Percentiles rank a stretch among this genome's conserved stretches.
phyloP scores from a whole-genome alignment of 192 early-diverging fungal genomes.

The Backusella macrospora region DNA sequence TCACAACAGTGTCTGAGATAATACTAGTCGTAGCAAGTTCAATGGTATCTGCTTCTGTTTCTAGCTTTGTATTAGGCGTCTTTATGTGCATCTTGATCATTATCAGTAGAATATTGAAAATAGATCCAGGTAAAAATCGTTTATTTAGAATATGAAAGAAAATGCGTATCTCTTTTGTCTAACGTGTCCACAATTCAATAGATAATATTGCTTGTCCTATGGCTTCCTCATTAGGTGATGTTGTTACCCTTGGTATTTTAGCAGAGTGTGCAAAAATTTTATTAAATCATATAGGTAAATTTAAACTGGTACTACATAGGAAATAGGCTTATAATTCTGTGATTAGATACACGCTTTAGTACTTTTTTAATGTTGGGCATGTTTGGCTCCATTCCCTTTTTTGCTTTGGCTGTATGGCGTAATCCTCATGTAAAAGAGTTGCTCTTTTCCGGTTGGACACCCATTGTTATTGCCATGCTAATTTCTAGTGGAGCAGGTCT shows the following conservation, averaged over 20 bases:
- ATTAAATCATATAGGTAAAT: constrained; percentile 51
- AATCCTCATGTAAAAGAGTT: constrained; percentile 72
- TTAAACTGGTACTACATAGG: neutral
- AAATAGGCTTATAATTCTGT: neutral
- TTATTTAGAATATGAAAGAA: neutral
- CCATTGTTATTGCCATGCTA: constrained; percentile 73
- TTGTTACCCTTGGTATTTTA: constrained; percentile 69
- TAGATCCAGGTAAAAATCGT: constrained; percentile 72
- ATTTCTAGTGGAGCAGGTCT: constrained; percentile 71
- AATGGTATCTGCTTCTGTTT: constrained; percentile 67
- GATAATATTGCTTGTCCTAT: constrained; percentile 80
- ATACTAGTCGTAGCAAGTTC: constrained; percentile 63
- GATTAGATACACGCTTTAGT: constrained; percentile 43
- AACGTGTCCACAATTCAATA: constrained; percentile 15
- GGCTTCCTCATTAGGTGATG: constrained; percentile 75
- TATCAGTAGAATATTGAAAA: constrained; percentile 56
- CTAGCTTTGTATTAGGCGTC: constrained; percentile 72
- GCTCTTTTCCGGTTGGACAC: constrained; percentile 73
- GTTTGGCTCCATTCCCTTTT: constrained; percentile 47
- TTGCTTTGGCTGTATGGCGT: constrained; percentile 48
- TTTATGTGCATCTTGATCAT: constrained; percentile 74
- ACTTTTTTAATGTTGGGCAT: constrained; percentile 48
- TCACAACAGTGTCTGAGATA: constrained; percentile 47
- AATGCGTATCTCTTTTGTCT: neutral
- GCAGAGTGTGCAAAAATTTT: constrained; percentile 55